Conservation (phyloP, 73 alveolate genomes). For the Paramecium sonneborni region DNA sequence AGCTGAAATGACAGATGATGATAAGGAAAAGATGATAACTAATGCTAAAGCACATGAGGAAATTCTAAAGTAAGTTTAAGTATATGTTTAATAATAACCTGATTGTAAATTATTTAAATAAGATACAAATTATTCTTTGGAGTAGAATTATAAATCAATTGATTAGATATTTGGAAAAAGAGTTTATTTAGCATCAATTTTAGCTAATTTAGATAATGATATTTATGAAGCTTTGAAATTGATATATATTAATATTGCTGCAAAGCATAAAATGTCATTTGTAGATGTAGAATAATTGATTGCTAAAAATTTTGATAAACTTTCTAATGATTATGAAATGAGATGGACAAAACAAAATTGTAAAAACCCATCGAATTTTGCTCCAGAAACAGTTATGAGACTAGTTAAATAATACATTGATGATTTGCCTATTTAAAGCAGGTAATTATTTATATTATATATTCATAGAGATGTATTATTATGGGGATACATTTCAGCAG, state of each 20-base stretch:
- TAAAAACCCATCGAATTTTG: background rate
- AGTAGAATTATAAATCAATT: background rate
- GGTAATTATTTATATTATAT: background rate
- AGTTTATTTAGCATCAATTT: constrained; percentile 30
- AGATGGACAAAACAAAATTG: constrained; percentile 38
- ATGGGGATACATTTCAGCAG: constrained; percentile 68
- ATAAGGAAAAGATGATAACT: background rate
- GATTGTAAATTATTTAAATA: background rate
- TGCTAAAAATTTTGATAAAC: background rate
- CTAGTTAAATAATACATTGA: constrained; percentile 6
- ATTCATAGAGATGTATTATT: constrained; percentile 58
- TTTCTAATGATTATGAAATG: constrained; percentile 28
- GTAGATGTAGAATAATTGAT: constrained; percentile 40
- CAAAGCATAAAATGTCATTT: constrained; percentile 21
- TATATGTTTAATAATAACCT: background rate
- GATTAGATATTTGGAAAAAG: constrained; percentile 43
- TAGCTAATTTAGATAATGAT: background rate
- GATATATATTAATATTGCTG: constrained; percentile 28
- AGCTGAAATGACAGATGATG: background rate
- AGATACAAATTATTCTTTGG: constrained; percentile 22
- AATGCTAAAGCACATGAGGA: background rate
- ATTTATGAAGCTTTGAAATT: background rate
- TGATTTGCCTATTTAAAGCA: constrained; percentile 27
- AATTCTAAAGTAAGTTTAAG: background rate
- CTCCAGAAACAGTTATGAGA: constrained; percentile 12